Evolutionary conservation across 148 eudicot species (phyloP).

Genomic region (Vaccinium vitisidaea): DNA sequence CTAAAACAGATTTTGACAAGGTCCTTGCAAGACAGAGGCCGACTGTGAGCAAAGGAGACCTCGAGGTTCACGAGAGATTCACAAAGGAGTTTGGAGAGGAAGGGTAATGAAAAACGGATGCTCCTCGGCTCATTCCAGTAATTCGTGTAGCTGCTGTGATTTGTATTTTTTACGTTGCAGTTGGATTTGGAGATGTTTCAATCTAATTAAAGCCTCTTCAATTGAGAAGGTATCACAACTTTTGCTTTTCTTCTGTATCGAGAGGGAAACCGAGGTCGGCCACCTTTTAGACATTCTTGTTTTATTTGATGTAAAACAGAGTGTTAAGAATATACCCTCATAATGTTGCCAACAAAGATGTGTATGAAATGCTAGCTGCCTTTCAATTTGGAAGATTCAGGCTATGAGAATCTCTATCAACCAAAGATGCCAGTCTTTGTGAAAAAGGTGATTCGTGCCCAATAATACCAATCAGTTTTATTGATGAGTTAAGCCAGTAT

Average conservation of each 20-base stretch:
- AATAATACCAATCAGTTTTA: no score
- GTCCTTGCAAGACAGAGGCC: constrained; percentile 94
- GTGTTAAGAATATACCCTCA: background rate
- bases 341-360: constrained; percentile 1
- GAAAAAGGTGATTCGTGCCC: no score
- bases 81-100: constrained; percentile 97
- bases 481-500: no score
- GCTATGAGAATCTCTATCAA: background rate
- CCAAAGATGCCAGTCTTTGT: background rate
- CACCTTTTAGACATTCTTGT: background rate
- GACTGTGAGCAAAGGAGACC: constrained; percentile 93
- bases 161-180: constrained; percentile 17
- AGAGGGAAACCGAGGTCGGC: constrained; percentile 5
- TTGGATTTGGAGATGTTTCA: constrained; percentile 22
- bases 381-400: constrained; percentile 9
- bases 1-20: constrained; percentile 86
- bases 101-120: constrained; percentile 39
- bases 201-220: constrained; percentile 3
- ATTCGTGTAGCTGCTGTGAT: constrained; percentile 8
- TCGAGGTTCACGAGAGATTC: constrained; percentile 90
- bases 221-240: constrained; percentile 5
- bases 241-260: constrained; percentile 3
- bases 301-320: constrained; percentile 10
- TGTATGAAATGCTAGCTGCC: background rate
- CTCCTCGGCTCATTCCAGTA: background rate